Conservation (phyloP, 805 yeast genomes). For the Kazachstania taianensis region DNA sequence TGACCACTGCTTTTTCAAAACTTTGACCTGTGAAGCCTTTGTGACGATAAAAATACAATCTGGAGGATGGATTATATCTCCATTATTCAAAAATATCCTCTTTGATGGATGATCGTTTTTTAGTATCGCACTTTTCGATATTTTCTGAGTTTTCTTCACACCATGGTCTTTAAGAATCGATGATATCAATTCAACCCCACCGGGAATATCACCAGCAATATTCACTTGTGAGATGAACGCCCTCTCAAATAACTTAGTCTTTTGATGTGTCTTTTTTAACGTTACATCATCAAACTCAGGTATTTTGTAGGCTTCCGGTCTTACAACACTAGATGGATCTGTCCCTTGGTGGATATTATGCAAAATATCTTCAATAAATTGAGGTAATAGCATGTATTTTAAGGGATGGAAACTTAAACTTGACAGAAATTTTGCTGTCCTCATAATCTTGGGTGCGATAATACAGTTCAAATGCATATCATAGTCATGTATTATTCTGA, state of each 20-base stretch:
- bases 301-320: constrained; percentile 23
- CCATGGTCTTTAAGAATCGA: constrained; percentile 25
- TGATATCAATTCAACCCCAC: constrained; percentile 21
- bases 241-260: constrained; percentile 22
- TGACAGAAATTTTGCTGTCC: constrained; percentile 80
- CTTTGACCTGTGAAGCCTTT: constrained; percentile 21
- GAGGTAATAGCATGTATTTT: constrained; percentile 44
- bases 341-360: constrained; percentile 18
- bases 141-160: constrained; percentile 15
- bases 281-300: constrained; percentile 26
- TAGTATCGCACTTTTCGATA: not conserved
- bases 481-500: constrained; percentile 32
- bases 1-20: constrained; percentile 12
- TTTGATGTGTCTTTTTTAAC: constrained; percentile 9
- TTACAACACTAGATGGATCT: constrained; percentile 8
- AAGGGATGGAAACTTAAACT: constrained; percentile 49
- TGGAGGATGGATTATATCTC: constrained; percentile 3
- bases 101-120: not conserved
- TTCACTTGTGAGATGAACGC: constrained; percentile 17
- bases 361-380: constrained; percentile 40
- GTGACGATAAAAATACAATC: constrained; percentile 42
- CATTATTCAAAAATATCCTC: not conserved
- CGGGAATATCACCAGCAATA: constrained; percentile 22
- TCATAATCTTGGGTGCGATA: constrained; percentile 69
- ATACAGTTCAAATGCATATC: constrained; percentile 34